Percentiles rank a stretch among this genome's conserved stretches.
phyloP scores from a whole-genome alignment of 331 rosid species.

The Acacia concinna region DNA sequence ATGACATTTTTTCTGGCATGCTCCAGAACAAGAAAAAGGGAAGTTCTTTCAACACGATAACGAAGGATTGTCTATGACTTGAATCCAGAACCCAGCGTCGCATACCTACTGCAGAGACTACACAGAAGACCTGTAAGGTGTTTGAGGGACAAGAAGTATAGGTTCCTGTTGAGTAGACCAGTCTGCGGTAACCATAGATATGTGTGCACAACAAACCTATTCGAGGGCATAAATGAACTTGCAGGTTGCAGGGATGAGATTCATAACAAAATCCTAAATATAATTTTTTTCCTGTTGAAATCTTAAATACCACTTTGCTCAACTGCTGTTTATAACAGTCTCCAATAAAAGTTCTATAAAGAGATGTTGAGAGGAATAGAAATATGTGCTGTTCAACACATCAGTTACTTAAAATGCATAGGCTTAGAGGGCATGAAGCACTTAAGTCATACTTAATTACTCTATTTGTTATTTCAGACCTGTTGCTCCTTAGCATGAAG shows the following conservation, averaged over 20 bases:
- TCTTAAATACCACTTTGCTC: no score
- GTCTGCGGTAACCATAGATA: background rate
- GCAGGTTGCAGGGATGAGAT: background rate
- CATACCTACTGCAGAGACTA: background rate
- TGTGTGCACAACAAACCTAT: background rate
- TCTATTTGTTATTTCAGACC: no score
- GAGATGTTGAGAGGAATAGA: no score
- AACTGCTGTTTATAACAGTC: no score
- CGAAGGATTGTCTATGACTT: background rate
- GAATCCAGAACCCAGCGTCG: slow-evolving; percentile 4
- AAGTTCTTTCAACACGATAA: no score
- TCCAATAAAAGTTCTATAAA: no score
- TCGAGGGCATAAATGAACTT: background rate
- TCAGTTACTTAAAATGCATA: no score
- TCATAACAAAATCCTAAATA: slow-evolving; percentile 6
- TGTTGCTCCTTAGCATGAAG: no score
- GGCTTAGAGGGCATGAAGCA: no score
- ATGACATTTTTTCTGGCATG: background rate
- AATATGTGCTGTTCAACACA: no score
- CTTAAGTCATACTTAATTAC: no score
- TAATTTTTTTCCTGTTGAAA: background rate
- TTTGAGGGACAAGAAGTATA: background rate
- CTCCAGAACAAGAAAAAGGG: background rate
- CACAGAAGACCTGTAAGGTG: background rate
- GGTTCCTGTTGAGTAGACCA: background rate